phyloP scores from a whole-genome alignment of 2,329 filamentous ascomycete species.

The Huntiella savannae region DNA sequence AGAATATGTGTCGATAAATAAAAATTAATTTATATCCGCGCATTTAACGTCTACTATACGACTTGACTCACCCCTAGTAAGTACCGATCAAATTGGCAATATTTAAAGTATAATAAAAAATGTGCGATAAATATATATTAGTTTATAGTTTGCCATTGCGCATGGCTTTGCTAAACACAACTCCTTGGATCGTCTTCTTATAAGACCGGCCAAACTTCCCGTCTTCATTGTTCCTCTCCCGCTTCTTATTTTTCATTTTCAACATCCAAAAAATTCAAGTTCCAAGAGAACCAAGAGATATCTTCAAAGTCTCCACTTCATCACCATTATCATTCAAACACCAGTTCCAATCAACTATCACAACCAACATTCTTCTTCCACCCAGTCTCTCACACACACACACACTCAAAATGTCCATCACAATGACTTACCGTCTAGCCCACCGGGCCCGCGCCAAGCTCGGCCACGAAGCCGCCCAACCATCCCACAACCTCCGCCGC shows the following conservation, averaged over 20 bases:
- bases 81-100: too few species aligned
- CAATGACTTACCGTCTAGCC: slow-evolving; percentile 95
- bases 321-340: slow-evolving; percentile 1
- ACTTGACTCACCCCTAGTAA: too few species aligned
- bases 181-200: neutral
- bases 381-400: slow-evolving; percentile 14
- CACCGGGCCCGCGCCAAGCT: slow-evolving; percentile 96
- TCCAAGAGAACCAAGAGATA: neutral
- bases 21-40: too few species aligned
- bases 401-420: slow-evolving; percentile 59
- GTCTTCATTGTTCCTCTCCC: neutral
- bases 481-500: slow-evolving; percentile 85
- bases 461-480: slow-evolving; percentile 68
- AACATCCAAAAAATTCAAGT: slow-evolving; percentile 1
- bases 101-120: too few species aligned
- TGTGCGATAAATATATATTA: neutral
- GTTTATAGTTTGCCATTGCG: neutral
- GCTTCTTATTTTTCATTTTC: neutral
- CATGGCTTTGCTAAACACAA: neutral
- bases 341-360: slow-evolving; percentile 7
- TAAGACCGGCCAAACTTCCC: neutral
- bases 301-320: slow-evolving; percentile 1
- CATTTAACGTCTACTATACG: too few species aligned
- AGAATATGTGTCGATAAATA: too few species aligned
- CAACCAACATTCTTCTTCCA: slow-evolving; percentile 13